A percentile compares a stretch with the other conserved stretches of the same genome.
phyloP scores from a whole-genome alignment of 352 stramenopile species.

The Globisporangium polare region DNA sequence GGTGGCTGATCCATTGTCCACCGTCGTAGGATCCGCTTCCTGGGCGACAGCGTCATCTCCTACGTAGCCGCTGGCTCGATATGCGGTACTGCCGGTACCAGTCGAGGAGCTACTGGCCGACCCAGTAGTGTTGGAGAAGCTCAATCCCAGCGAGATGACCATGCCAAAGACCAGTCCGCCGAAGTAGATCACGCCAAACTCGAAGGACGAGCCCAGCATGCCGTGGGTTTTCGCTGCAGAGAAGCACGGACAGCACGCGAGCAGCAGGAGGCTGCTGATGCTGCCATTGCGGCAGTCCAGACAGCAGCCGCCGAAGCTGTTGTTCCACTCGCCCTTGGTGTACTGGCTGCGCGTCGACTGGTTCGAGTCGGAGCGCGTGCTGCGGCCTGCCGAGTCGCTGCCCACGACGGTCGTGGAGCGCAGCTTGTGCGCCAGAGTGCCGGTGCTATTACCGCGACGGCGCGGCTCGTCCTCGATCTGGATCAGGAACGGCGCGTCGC shows the following conservation, averaged over 20 bases:
- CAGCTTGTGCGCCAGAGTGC: slow-evolving; percentile 4
- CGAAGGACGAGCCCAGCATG: slow-evolving; percentile 28
- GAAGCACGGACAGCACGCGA: slow-evolving; percentile 40
- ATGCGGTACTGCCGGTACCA: neutral
- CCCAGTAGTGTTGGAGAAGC: slow-evolving; percentile 11
- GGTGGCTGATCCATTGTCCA: neutral
- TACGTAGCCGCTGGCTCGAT: neutral
- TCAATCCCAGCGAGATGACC: slow-evolving; percentile 28
- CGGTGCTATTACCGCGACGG: neutral
- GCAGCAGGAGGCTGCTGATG: neutral
- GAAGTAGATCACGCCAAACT: slow-evolving; percentile 41
- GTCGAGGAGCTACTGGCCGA: neutral
- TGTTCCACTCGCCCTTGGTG: neutral
- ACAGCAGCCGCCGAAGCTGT: slow-evolving; percentile 3
- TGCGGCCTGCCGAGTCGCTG: slow-evolving; percentile 3
- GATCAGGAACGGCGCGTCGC: slow-evolving; percentile 15
- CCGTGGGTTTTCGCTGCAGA: slow-evolving; percentile 36
- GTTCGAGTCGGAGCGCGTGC: slow-evolving; percentile 10
- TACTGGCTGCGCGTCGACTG: slow-evolving; percentile 8
- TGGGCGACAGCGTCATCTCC: neutral
- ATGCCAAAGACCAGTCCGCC: slow-evolving; percentile 31
- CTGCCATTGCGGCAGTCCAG: neutral
- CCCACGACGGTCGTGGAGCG: slow-evolving; percentile 8
- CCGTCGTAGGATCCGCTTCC: neutral
- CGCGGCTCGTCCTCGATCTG: neutral